Evolutionary conservation across 2,329 filamentous ascomycete species (phyloP).

Genomic region (Coleophoma crateriformis): DNA sequence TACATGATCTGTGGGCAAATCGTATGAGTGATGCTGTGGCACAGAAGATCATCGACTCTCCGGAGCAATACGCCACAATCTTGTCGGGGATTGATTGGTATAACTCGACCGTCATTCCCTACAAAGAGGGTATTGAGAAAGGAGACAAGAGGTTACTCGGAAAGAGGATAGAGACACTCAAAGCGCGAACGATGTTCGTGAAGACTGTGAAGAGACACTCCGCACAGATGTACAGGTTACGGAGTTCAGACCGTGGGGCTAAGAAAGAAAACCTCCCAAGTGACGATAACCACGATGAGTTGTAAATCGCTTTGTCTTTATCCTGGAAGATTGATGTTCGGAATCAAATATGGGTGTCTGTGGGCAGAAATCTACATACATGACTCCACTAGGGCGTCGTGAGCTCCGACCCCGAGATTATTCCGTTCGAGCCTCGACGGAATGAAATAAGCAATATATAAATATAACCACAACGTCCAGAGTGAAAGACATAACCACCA

Average conservation of each 20-base stretch:
- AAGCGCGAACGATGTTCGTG: conserved; percentile 30
- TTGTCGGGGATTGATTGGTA: conserved; percentile 25
- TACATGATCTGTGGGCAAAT: conserved; percentile 47
- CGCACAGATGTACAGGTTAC: conserved; percentile 29
- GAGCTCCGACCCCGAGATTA: too few relatives aligned
- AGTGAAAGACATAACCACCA: too few relatives aligned
- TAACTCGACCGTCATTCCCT: conserved; percentile 39
- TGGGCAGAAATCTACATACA: too few relatives aligned
- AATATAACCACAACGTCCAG: too few relatives aligned
- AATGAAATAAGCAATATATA: too few relatives aligned
- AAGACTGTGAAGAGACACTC: conserved; percentile 39
- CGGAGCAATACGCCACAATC: conserved; percentile 7
- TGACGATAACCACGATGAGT: not conserved
- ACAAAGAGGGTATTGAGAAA: conserved; percentile 35
- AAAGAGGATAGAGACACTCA: conserved; percentile 33
- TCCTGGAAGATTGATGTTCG: too few relatives aligned
- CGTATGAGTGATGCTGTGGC: conserved; percentile 40
- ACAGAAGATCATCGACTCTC: conserved; percentile 33
- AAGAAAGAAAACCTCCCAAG: not conserved
- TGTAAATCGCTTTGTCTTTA: not conserved
- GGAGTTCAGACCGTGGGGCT: not conserved
- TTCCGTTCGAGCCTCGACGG: too few relatives aligned
- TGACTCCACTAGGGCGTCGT: too few relatives aligned
- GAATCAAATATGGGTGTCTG: too few relatives aligned
- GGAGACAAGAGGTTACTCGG: conserved; percentile 40